phyloP scores from a whole-genome alignment of 2,329 filamentous ascomycete genomes.

The Onygenales sp. region DNA sequence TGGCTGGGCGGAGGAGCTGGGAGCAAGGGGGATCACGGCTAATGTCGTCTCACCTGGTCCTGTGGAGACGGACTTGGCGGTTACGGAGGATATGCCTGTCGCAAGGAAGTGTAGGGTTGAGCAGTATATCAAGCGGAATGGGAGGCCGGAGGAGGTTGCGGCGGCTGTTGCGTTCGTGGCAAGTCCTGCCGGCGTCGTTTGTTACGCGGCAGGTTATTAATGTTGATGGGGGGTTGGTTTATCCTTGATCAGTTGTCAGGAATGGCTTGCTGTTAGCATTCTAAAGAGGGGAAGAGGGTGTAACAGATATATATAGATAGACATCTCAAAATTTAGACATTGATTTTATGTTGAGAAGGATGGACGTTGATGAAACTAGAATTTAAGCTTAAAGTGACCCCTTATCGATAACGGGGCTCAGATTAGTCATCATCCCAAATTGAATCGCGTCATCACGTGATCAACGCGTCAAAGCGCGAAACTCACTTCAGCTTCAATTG shows the following conservation, averaged over 20 bases:
- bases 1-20: neutral
- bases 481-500: neutral
- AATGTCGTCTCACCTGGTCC: neutral
- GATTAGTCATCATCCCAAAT: neutral
- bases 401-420: too few relatives aligned
- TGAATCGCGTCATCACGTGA: slow-evolving; percentile 1
- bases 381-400: too few relatives aligned
- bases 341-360: too few relatives aligned
- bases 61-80: neutral
- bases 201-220: neutral
- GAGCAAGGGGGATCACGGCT: neutral
- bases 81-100: neutral
- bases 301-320: too few relatives aligned
- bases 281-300: too few relatives aligned
- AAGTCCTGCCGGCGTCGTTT: neutral
- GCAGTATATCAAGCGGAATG: neutral
- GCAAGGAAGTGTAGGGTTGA: neutral
- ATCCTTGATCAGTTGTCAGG: neutral
- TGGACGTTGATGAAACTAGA: too few relatives aligned
- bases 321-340: too few relatives aligned
- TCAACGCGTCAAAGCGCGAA: neutral
- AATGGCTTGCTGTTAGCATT: too few relatives aligned
- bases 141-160: neutral
- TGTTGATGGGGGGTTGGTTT: neutral
- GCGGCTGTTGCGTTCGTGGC: neutral